A percentile compares a stretch with the other conserved stretches of the same genome.
Evolutionary conservation across 1,139 yeast species (phyloP).

Genomic region (Pichiaceae sp.): DNA sequence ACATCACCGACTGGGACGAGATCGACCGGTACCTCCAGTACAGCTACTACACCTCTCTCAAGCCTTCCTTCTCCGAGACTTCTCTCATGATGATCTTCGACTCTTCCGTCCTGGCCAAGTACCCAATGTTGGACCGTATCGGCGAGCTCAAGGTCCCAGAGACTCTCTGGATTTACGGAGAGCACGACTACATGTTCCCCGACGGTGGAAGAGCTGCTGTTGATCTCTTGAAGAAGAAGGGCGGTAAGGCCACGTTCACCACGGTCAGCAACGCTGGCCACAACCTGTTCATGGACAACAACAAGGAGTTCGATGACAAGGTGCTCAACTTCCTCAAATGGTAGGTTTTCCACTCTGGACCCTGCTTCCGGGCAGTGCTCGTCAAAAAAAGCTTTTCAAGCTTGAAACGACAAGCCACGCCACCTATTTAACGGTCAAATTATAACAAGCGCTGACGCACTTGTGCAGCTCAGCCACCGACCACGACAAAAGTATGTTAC

Average conservation of each 20-base stretch:
- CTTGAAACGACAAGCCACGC: too few species aligned
- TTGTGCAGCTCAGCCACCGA: neutral
- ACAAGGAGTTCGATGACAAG: slow-evolving; percentile 45
- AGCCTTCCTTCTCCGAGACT: slow-evolving; percentile 41
- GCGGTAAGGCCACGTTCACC: slow-evolving; percentile 27
- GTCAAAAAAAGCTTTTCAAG: too few species aligned
- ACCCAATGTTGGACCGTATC: slow-evolving; percentile 66
- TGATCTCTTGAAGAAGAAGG: slow-evolving; percentile 27
- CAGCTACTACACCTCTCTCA: slow-evolving; percentile 31
- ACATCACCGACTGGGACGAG: slow-evolving; percentile 33
- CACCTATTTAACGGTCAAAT: neutral
- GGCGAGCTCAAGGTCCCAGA: slow-evolving; percentile 29
- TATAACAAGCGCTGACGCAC: neutral
- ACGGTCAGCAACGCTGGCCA: slow-evolving; percentile 61
- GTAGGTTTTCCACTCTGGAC: too few species aligned
- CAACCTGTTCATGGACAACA: slow-evolving; percentile 72
- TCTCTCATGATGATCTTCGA: slow-evolving; percentile 44
- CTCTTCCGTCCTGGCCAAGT: slow-evolving; percentile 55
- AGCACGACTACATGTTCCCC: slow-evolving; percentile 79
- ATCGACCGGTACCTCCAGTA: slow-evolving; percentile 34
- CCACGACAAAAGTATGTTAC: neutral
- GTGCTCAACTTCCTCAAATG: slow-evolving; percentile 36
- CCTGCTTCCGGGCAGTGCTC: too few species aligned
- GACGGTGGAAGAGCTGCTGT: slow-evolving; percentile 58
- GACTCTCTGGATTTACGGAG: slow-evolving; percentile 64